Conservation (phyloP, 1,284 basidiomycete species). For the Somion occarium region DNA sequence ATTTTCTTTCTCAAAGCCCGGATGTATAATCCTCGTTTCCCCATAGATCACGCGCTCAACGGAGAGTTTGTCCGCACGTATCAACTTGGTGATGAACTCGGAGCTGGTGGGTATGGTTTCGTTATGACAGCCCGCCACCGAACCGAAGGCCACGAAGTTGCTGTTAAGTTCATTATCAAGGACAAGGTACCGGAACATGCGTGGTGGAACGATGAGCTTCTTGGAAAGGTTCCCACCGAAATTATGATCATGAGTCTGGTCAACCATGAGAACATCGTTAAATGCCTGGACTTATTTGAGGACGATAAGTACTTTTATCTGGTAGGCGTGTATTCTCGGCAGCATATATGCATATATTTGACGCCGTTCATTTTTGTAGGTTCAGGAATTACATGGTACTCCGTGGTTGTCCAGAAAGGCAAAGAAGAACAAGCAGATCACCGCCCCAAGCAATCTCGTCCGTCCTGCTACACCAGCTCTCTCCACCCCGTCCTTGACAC, state of each 20-base stretch:
- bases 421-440: slow-evolving; percentile 20
- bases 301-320: slow-evolving; percentile 84
- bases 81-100: slow-evolving; percentile 74
- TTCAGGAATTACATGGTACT: slow-evolving; percentile 89
- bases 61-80: slow-evolving; percentile 65
- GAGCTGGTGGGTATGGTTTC: slow-evolving; percentile 90
- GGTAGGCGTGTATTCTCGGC: slow-evolving; percentile 42
- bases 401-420: slow-evolving; percentile 59
- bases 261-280: slow-evolving; percentile 77
- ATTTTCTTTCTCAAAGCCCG: slow-evolving; percentile 22
- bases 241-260: slow-evolving; percentile 73
- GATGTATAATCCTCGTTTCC: slow-evolving; percentile 55
- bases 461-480: slow-evolving; percentile 23
- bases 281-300: slow-evolving; percentile 80
- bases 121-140: slow-evolving; percentile 76
- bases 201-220: slow-evolving; percentile 66
- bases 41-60: slow-evolving; percentile 58
- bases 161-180: slow-evolving; percentile 92
- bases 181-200: slow-evolving; percentile 76
- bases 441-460: slow-evolving; percentile 25
- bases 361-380: slow-evolving; percentile 41
- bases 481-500: slow-evolving; percentile 41
- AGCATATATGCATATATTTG: background rate
- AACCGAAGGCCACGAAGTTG: slow-evolving; percentile 60
- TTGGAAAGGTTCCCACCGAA: slow-evolving; percentile 73